These are phyloP conservation scores for Lipomyces orientalis DNA, from an alignment of 805 yeast genomes.

Conservation along the genomic window DNA sequence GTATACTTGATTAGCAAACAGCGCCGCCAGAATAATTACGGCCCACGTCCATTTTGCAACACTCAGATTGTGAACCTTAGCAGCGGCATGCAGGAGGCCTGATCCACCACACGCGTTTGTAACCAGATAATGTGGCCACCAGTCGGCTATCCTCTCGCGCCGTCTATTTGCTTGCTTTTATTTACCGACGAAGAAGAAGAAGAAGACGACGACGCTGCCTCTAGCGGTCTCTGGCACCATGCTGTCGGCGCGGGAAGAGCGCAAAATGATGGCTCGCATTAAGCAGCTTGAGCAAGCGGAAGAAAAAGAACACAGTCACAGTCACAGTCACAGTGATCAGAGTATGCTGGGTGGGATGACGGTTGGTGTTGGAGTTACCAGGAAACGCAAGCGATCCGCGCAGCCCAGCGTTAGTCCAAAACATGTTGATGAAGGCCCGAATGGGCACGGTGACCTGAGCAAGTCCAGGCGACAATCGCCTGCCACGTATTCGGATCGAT, in stretches of 20 bases:
- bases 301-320: conserved; percentile 14
- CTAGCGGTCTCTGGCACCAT: conserved; percentile 4
- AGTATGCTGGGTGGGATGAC: background rate
- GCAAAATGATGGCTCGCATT: conserved; percentile 34
- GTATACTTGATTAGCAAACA: background rate
- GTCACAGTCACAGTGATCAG: background rate
- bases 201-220: background rate
- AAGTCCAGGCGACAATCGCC: background rate
- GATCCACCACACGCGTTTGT: background rate
- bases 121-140: conserved; percentile 8
- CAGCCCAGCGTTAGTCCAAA: background rate
- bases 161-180: conserved; percentile 4
- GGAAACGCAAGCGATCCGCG: conserved; percentile 19
- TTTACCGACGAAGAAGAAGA: background rate
- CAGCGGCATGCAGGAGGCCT: conserved; percentile 1
- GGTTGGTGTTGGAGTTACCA: conserved; percentile 8
- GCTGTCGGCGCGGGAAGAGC: conserved; percentile 35
- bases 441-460: background rate
- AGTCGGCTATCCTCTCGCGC: conserved; percentile 7
- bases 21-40: background rate
- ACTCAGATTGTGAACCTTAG: background rate
- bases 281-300: conserved; percentile 32
- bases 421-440: background rate
- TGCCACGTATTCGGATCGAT: background rate
- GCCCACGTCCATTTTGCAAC: background rate